phyloP scores from a whole-genome alignment of 345 rosid species.

The Hibiscus tridactylites region DNA sequence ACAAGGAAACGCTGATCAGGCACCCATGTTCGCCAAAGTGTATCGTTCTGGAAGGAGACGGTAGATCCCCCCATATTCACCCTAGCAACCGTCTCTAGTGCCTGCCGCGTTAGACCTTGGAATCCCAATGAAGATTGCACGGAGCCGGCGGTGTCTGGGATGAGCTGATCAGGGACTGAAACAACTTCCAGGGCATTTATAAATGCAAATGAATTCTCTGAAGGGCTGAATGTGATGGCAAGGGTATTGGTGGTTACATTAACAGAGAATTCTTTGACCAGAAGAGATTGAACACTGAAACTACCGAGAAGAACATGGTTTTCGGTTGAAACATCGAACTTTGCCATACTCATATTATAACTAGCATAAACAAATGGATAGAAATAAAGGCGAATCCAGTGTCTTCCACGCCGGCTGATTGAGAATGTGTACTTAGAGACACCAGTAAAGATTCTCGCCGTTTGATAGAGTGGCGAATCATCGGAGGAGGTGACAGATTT shows the following conservation, averaged over 20 bases:
- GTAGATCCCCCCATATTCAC: constrained; percentile 85
- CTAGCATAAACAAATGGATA: constrained; percentile 43
- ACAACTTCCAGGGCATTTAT: constrained; percentile 74
- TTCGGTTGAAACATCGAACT: constrained; percentile 48
- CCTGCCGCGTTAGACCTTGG: constrained; percentile 45
- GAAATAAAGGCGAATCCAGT: constrained; percentile 88
- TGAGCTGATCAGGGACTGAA: constrained; percentile 58
- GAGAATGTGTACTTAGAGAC: constrained; percentile 57
- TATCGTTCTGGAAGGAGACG: constrained; percentile 47
- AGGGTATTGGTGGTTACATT: constrained; percentile 40
- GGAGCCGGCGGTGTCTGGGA: constrained; percentile 27
- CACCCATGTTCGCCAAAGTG: constrained; percentile 77
- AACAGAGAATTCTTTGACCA: constrained; percentile 63
- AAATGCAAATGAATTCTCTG: constrained; percentile 50
- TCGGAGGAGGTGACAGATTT: constrained; percentile 26
- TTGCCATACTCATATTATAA: constrained; percentile 52
- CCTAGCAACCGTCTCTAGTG: constrained; percentile 65
- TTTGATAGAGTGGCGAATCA: constrained; percentile 51
- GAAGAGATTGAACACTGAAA: constrained; percentile 27
- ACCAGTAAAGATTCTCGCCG: constrained; percentile 60
- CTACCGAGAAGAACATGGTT: constrained; percentile 45
- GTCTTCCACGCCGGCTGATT: constrained; percentile 47
- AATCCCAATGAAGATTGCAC: constrained; percentile 24
- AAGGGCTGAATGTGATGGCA: constrained; percentile 55
- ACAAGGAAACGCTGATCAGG: constrained; percentile 42